phyloP scores from a whole-genome alignment of 129 eudicot genomes.

The Deinandra increscens region DNA sequence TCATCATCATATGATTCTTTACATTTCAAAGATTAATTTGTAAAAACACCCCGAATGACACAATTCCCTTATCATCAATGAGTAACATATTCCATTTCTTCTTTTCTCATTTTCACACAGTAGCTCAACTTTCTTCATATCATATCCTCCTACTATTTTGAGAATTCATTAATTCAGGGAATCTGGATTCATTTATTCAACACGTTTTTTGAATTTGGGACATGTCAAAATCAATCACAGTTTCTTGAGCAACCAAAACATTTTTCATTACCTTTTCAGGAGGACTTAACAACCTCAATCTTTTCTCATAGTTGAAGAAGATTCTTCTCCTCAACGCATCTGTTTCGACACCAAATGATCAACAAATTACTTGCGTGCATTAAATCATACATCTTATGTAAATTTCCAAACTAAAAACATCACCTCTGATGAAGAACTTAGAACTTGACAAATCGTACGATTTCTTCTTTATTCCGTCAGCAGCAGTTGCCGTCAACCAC shows the following conservation, averaged over 20 bases:
- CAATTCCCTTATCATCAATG: background rate
- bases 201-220: background rate
- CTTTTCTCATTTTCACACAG: background rate
- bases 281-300: constrained; percentile 70
- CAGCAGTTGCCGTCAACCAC: constrained; percentile 34
- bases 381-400: background rate
- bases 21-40: background rate
- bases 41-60: background rate
- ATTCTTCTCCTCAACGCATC: constrained; percentile 72
- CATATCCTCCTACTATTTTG: too few species aligned
- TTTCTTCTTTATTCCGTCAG: constrained; percentile 20
- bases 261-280: constrained; percentile 73
- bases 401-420: background rate
- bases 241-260: background rate
- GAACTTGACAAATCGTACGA: constrained; percentile 30
- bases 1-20: background rate
- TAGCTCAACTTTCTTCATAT: background rate
- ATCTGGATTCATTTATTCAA: background rate
- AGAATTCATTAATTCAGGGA: background rate
- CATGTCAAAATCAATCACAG: background rate
- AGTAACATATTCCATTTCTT: background rate
- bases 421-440: constrained; percentile 66
- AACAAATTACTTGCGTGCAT: constrained; percentile 14
- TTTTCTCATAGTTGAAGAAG: constrained; percentile 79
- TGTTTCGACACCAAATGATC: constrained; percentile 29